A percentile compares a stretch with the other conserved stretches of the same genome.
Evolutionary conservation across 495 filamentous ascomycete species (phyloP).

Genomic region (Clohesyomyces aquaticus): DNA sequence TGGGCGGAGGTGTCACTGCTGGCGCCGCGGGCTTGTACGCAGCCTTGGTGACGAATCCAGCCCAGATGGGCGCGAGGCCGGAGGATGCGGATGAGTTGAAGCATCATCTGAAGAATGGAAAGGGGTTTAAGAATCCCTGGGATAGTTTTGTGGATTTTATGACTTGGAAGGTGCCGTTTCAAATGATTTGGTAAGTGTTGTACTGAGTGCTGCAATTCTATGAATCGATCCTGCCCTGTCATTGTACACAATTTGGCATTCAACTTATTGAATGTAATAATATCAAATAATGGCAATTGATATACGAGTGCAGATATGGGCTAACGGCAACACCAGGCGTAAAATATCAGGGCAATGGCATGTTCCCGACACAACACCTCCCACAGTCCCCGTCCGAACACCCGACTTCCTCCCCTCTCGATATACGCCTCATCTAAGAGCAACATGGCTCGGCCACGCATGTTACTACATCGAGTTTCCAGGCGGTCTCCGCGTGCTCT

Average conservation of each 20-base stretch:
- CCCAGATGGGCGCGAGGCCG: constrained; percentile 53
- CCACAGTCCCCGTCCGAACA: constrained; percentile 67
- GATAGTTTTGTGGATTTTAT: constrained; percentile 41
- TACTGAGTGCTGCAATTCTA: too few relatives aligned
- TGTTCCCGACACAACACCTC: constrained; percentile 64
- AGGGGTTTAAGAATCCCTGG: constrained; percentile 64
- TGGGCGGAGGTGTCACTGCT: constrained; percentile 5
- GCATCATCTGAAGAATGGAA: constrained; percentile 62
- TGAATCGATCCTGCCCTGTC: too few relatives aligned
- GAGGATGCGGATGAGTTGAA: constrained; percentile 58
- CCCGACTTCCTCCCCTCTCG: constrained; percentile 71
- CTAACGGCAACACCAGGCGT: constrained; percentile 50
- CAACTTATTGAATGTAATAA: too few relatives aligned
- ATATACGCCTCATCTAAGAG: constrained; percentile 65
- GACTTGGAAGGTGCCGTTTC: constrained; percentile 5
- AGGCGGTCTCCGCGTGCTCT: constrained; percentile 81
- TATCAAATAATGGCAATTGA: too few relatives aligned
- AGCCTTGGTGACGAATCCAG: constrained; percentile 55
- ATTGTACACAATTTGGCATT: too few relatives aligned
- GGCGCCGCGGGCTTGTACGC: constrained; percentile 56
- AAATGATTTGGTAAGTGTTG: constrained; percentile 36
- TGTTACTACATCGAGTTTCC: constrained; percentile 95
- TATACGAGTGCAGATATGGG: not conserved
- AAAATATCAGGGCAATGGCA: constrained; percentile 62
- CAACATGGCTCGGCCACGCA: constrained; percentile 96